Percentiles rank a stretch among this genome's conserved stretches.
phyloP scores from a whole-genome alignment of 805 yeast genomes.

The Soucietia sequanensis region DNA sequence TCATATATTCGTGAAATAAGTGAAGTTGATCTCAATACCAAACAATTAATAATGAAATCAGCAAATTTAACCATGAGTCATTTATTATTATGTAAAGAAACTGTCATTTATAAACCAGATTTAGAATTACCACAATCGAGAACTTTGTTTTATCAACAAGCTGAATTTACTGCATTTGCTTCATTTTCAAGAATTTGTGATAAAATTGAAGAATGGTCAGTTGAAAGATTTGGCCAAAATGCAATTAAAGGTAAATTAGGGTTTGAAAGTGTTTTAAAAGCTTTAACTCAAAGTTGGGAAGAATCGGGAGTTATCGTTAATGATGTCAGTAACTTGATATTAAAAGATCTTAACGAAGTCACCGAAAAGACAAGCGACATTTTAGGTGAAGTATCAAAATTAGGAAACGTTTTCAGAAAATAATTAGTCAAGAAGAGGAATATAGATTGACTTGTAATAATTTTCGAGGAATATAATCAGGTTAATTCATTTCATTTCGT shows the following conservation, averaged over 20 bases:
- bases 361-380: slow-evolving; percentile 12
- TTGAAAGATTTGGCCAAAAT: slow-evolving; percentile 83
- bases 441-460: no score
- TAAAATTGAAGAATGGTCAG: slow-evolving; percentile 89
- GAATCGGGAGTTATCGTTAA: slow-evolving; percentile 37
- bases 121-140: slow-evolving; percentile 43
- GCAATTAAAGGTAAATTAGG: slow-evolving; percentile 81
- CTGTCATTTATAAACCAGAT: slow-evolving; percentile 80
- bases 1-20: slow-evolving; percentile 89
- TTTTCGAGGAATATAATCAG: no score
- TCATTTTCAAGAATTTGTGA: slow-evolving; percentile 67
- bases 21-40: slow-evolving; percentile 66
- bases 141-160: slow-evolving; percentile 76
- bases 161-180: slow-evolving; percentile 86
- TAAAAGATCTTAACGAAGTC: slow-evolving; percentile 28
- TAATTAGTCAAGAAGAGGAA: no score
- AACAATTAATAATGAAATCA: slow-evolving; percentile 77
- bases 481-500: no score
- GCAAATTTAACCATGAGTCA: slow-evolving; percentile 80
- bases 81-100: slow-evolving; percentile 77
- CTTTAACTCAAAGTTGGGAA: slow-evolving; percentile 45
- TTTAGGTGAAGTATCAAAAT: slow-evolving; percentile 12
- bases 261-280: slow-evolving; percentile 73
- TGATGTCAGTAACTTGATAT: slow-evolving; percentile 24
- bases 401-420: slow-evolving; percentile 11